Conservation (phyloP, 2,329 filamentous ascomycete genomes). For the Colletotrichum orbiculare region DNA sequence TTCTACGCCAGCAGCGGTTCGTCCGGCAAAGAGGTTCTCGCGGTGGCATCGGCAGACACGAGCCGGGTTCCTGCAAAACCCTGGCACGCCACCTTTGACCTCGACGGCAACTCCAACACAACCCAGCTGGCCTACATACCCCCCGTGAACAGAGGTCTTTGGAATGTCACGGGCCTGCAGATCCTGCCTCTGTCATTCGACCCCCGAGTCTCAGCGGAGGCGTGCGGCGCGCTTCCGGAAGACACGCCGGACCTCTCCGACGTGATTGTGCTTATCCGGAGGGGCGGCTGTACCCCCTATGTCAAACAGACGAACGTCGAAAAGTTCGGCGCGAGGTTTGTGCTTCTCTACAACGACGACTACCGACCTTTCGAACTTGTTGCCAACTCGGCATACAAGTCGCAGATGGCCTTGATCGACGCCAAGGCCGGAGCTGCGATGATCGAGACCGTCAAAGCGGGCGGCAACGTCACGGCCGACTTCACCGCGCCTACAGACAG, state of each 20-base stretch:
- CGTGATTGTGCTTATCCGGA: constrained; percentile 43
- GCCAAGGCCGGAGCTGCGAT: constrained; percentile 42
- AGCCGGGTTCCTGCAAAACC: constrained; percentile 42
- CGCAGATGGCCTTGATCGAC: constrained; percentile 40
- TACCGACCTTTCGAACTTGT: constrained; percentile 26
- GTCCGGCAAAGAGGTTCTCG: constrained; percentile 53
- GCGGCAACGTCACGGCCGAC: constrained; percentile 33
- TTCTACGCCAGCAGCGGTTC: constrained; percentile 57
- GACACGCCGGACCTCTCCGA: constrained; percentile 39
- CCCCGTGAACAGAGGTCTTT: constrained; percentile 42
- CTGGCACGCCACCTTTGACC: constrained; percentile 44
- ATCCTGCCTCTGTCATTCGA: constrained; percentile 42
- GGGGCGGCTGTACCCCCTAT: constrained; percentile 46
- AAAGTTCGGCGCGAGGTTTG: constrained; percentile 40
- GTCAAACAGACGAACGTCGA: constrained; percentile 43
- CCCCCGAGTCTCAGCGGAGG: constrained; percentile 40
- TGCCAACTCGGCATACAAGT: constrained; percentile 19
- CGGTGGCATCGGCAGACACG: constrained; percentile 54
- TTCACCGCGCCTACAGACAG: constrained; percentile 21
- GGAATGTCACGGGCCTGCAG: constrained; percentile 47
- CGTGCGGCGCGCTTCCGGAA: constrained; percentile 41
- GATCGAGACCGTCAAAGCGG: constrained; percentile 40
- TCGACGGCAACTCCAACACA: constrained; percentile 40
- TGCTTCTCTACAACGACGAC: constrained; percentile 45
- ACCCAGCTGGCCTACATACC: constrained; percentile 47